A percentile compares a stretch with the other conserved stretches of the same genome.
Conservation (phyloP, 169 alveolate species). For the Cryptosporidium sp. region DNA sequence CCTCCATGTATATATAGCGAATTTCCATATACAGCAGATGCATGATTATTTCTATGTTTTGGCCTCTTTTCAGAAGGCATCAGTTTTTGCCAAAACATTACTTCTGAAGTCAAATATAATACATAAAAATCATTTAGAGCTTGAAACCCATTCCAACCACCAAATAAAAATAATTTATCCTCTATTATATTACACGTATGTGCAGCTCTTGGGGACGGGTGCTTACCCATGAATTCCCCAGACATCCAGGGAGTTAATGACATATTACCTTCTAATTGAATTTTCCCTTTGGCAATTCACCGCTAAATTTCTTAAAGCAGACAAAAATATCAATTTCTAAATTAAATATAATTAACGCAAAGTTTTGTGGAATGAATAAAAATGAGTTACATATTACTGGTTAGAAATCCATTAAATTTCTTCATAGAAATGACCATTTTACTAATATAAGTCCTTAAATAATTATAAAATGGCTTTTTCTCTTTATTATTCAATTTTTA, state of each 20-base stretch:
- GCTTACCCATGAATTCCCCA: conserved; percentile 78
- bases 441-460: not conserved
- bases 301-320: not conserved
- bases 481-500: not conserved
- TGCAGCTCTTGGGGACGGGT: conserved; percentile 85
- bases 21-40: conserved; percentile 77
- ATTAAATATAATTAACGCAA: too few relatives aligned
- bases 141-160: conserved; percentile 83
- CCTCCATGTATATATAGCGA: conserved; percentile 80
- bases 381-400: not conserved
- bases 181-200: conserved; percentile 82
- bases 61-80: conserved; percentile 78
- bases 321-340: not conserved
- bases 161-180: conserved; percentile 79
- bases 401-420: not conserved
- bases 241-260: conserved; percentile 60
- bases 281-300: not conserved
- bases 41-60: conserved; percentile 81
- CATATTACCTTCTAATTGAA: not conserved
- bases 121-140: conserved; percentile 83
- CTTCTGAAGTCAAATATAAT: conserved; percentile 74
- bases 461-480: too few relatives aligned
- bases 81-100: conserved; percentile 81
- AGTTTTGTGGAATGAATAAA: not conserved
- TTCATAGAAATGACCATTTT: not conserved